Evolutionary conservation across 257 asterid genomes (phyloP).

Genomic region (Rauvolfia tetraphylla): DNA sequence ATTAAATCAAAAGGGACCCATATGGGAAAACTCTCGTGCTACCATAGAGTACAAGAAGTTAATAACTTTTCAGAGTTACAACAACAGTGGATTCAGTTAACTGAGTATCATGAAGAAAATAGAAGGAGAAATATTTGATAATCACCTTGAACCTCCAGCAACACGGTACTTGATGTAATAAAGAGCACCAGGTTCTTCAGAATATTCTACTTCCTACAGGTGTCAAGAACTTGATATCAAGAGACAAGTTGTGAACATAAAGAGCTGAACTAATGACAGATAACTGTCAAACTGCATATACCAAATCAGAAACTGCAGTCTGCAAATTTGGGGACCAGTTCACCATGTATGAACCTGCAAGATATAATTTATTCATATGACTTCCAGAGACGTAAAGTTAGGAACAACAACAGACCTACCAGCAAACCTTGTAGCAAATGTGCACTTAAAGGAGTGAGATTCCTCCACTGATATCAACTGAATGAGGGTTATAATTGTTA

Average conservation of each 20-base stretch:
- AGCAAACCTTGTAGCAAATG: background rate
- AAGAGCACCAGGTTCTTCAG: conserved; percentile 87
- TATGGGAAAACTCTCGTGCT: background rate
- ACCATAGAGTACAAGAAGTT: background rate
- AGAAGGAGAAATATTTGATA: background rate
- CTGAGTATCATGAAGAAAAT: background rate
- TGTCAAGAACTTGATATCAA: conserved; percentile 13
- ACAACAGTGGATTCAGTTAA: background rate
- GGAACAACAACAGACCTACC: background rate
- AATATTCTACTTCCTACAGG: conserved; percentile 88
- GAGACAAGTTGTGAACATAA: conserved; percentile 8
- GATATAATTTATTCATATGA: background rate
- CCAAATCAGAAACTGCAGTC: conserved; percentile 99
- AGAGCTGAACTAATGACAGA: conserved; percentile 7
- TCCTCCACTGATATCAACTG: background rate
- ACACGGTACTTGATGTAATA: conserved; percentile 97
- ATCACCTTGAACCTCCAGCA: conserved; percentile 96
- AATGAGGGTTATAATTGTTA: background rate
- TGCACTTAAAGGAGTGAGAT: background rate
- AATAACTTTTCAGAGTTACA: background rate
- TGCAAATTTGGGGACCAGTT: conserved; percentile 98
- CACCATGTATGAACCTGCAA: conserved; percentile 96
- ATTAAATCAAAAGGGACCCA: background rate
- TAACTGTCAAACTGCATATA: conserved; percentile 20
- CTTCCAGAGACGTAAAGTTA: background rate